These are phyloP conservation scores for Rhexocercosporidium sp. DNA, from an alignment of 2,329 filamentous ascomycete genomes.

Conservation along the genomic window DNA sequence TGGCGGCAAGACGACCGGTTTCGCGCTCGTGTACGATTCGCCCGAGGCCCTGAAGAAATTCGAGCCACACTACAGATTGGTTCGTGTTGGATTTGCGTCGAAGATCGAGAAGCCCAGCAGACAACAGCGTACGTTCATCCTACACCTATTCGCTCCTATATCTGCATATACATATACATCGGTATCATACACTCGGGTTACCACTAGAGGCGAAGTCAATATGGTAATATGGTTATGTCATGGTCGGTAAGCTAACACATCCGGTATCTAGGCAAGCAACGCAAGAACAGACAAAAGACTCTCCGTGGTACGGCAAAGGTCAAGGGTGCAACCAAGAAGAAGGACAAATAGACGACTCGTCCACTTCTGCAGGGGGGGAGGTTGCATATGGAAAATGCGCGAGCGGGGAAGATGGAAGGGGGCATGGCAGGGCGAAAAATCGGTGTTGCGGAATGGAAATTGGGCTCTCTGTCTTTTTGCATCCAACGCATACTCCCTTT, in stretches of 20 bases:
- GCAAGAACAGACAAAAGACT: constrained; percentile 99
- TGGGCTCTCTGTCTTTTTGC: constrained; percentile 38
- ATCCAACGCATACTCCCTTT: constrained; percentile 10
- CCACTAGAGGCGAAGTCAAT: constrained; percentile 8
- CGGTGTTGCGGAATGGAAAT: constrained; percentile 29
- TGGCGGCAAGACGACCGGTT: constrained; percentile 99
- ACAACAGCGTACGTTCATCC: constrained; percentile 89
- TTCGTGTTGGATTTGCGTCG: constrained; percentile 87
- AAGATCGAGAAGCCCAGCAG: constrained; percentile 98
- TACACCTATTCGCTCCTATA: neutral
- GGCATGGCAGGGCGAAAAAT: constrained; percentile 15
- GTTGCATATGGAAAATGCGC: constrained; percentile 10
- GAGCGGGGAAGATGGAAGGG: constrained; percentile 14
- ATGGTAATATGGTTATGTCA: constrained; percentile 2
- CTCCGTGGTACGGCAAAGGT: constrained; percentile 97
- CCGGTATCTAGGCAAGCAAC: constrained; percentile 86
- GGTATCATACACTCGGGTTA: neutral
- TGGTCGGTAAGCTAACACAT: constrained; percentile 31
- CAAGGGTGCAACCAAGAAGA: constrained; percentile 94
- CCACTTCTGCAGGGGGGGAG: constrained; percentile 22
- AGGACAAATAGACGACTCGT: constrained; percentile 76
- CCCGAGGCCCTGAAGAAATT: constrained; percentile 99
- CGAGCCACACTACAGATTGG: constrained; percentile 96
- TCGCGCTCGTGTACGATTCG: constrained; percentile 98
- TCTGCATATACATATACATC: neutral